These are phyloP conservation scores for Penicillium coprophilum DNA, from an alignment of 495 filamentous ascomycete species.

Conservation along the genomic window DNA sequence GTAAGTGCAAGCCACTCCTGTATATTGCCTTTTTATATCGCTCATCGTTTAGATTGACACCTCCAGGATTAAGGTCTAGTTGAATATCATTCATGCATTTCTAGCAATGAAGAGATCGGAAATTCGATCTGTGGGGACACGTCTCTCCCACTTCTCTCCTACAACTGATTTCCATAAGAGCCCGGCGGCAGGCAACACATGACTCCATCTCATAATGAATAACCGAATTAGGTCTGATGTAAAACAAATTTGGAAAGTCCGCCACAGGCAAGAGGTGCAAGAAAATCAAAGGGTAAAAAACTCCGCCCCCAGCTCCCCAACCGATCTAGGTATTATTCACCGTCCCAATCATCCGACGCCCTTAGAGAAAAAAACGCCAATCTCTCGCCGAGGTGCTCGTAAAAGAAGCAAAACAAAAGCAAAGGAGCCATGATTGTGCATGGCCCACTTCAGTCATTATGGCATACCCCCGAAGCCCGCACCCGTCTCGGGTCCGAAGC, in stretches of 20 bases:
- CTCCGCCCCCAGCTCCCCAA: no score
- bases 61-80: no score
- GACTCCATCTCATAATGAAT: conserved; percentile 11
- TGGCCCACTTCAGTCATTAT: conserved; percentile 3
- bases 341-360: background rate
- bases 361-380: conserved; percentile 7
- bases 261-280: background rate
- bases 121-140: background rate
- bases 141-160: background rate
- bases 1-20: no score
- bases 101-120: background rate
- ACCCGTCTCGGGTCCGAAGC: conserved; percentile 10
- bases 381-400: background rate
- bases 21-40: no score
- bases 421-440: background rate
- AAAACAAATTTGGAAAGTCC: background rate
- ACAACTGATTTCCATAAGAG: background rate
- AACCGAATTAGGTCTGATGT: conserved; percentile 4
- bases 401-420: background rate
- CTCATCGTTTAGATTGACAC: no score
- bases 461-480: conserved; percentile 12
- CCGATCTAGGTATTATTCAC: background rate
- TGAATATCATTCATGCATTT: background rate
- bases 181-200: background rate
- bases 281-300: background rate